Evolutionary conservation across 495 filamentous ascomycete genomes (phyloP).

Genomic region (Hypoxylon fuscum): DNA sequence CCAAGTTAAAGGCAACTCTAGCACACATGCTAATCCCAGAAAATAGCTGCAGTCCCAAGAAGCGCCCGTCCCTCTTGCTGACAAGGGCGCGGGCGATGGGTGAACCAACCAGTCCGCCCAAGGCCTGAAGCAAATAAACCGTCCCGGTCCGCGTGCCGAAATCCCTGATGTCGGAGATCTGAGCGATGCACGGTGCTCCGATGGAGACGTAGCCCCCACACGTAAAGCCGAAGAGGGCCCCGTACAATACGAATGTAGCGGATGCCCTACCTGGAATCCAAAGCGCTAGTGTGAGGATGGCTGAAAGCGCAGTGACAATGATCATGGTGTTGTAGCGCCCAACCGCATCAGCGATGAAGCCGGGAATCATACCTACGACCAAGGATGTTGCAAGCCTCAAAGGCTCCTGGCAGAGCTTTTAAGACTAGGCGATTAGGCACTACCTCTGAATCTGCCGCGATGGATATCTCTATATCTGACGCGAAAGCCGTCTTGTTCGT

Average conservation of each 20-base stretch:
- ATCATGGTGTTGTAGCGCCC: conserved; percentile 78
- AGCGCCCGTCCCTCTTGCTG: conserved; percentile 52
- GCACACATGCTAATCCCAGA: conserved; percentile 57
- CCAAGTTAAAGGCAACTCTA: conserved; percentile 56
- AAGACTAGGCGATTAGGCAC: not conserved
- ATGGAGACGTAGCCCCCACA: conserved; percentile 74
- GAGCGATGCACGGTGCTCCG: conserved; percentile 64
- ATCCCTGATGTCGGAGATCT: conserved; percentile 73
- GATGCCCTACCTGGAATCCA: conserved; percentile 65
- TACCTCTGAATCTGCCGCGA: not conserved
- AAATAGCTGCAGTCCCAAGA: conserved; percentile 69
- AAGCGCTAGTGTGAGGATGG: conserved; percentile 70
- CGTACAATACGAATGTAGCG: conserved; percentile 69
- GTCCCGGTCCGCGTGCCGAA: conserved; percentile 76
- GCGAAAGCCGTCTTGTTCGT: not conserved
- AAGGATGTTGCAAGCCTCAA: conserved; percentile 57
- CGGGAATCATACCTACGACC: conserved; percentile 77
- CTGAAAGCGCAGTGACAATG: conserved; percentile 63
- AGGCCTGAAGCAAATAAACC: conserved; percentile 66
- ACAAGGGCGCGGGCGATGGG: conserved; percentile 77
- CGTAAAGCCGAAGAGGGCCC: conserved; percentile 71
- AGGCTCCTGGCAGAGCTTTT: conserved; percentile 40
- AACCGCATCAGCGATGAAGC: conserved; percentile 70
- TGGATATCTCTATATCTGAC: not conserved
- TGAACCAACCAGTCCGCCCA: conserved; percentile 71